Conservation (phyloP, 345 rosid species). For the Rhodamnia argentea region DNA sequence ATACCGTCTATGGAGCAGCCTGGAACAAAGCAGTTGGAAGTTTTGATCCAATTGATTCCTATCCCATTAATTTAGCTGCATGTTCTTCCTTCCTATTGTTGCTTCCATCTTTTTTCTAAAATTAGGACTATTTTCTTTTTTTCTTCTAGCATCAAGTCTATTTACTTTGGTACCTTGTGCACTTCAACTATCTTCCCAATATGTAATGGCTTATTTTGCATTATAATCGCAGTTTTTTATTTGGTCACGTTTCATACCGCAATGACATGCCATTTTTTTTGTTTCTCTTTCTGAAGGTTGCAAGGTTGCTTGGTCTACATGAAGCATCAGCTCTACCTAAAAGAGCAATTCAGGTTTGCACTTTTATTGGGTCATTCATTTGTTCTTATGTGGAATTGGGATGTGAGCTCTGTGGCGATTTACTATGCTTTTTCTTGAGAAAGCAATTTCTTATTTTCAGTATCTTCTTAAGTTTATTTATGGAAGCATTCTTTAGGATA, state of each 20-base stretch:
- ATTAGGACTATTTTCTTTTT: neutral
- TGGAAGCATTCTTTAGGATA: neutral
- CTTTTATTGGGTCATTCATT: neutral
- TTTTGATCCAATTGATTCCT: neutral
- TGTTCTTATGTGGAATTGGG: neutral
- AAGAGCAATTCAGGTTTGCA: constrained; percentile 86
- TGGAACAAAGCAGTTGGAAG: neutral
- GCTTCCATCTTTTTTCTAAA: neutral
- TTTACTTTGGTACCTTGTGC: neutral
- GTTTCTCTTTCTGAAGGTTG: constrained; percentile 42
- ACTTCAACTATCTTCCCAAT: neutral
- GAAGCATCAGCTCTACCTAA: constrained; percentile 75
- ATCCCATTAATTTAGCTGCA: neutral
- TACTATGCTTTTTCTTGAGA: neutral
- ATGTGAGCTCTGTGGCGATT: neutral
- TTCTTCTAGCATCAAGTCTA: neutral
- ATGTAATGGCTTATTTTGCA: neutral
- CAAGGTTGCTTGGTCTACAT: constrained; percentile 61
- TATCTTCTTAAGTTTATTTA: neutral
- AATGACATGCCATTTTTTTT: neutral
- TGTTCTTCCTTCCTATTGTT: neutral
- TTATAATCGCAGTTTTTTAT: neutral
- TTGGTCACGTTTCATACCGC: neutral
- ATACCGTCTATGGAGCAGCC: neutral
- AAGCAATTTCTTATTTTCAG: neutral